Percentiles rank a stretch among this genome's conserved stretches.
Evolutionary conservation across 1,284 basidiomycete species (phyloP).

Genomic region (Leucocoprinus gongylophorus): DNA sequence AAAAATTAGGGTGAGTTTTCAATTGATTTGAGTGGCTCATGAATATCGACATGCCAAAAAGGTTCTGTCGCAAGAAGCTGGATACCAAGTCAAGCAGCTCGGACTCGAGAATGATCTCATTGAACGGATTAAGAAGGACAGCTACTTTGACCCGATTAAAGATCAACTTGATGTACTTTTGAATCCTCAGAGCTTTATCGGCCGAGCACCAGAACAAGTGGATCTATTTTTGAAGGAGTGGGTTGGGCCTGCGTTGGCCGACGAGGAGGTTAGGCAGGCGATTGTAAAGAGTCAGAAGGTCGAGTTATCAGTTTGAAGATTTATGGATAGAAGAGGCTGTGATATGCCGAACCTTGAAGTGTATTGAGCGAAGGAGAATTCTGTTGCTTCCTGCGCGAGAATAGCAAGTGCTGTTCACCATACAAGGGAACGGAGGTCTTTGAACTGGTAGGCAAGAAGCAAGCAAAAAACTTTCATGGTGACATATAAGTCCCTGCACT

Average conservation of each 20-base stretch:
- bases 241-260: slow-evolving; percentile 81
- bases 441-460: too few species aligned
- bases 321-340: neutral
- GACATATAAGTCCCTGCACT: too few species aligned
- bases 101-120: slow-evolving; percentile 97
- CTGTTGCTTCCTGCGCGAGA: too few species aligned
- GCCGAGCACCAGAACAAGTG: slow-evolving; percentile 92
- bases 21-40: neutral
- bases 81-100: slow-evolving; percentile 89
- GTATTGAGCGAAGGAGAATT: too few species aligned
- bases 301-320: slow-evolving; percentile 43
- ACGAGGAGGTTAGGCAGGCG: slow-evolving; percentile 56
- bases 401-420: too few species aligned
- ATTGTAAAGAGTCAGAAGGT: slow-evolving; percentile 41
- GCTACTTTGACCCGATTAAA: slow-evolving; percentile 58
- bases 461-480: too few species aligned
- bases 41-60: slow-evolving; percentile 28
- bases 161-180: slow-evolving; percentile 61
- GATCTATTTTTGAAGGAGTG: slow-evolving; percentile 82
- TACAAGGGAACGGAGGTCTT: too few species aligned
- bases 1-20: slow-evolving; percentile 71
- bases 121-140: slow-evolving; percentile 58
- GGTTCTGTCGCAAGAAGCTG: slow-evolving; percentile 95
- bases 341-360: too few species aligned
- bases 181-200: slow-evolving; percentile 82